phyloP scores from a whole-genome alignment of 495 filamentous ascomycete genomes.

The Geoglossum glabrum region DNA sequence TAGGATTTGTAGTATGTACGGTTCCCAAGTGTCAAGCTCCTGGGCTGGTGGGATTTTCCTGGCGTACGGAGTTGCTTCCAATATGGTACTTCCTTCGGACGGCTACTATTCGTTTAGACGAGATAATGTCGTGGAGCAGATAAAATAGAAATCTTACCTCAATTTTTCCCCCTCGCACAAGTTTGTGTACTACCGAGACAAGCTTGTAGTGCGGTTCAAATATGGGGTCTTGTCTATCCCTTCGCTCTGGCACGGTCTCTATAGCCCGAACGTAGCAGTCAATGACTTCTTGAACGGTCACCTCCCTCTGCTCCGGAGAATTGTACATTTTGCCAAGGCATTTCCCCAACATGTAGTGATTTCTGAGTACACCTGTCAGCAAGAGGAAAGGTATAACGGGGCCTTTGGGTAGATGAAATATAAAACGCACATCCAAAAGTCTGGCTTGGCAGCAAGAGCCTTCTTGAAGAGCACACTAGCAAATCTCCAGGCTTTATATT shows the following conservation, averaged over 20 bases:
- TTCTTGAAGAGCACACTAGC: slow-evolving; percentile 59
- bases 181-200: slow-evolving; percentile 66
- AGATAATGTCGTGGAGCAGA: not conserved
- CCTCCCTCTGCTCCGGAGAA: slow-evolving; percentile 31
- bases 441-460: slow-evolving; percentile 51
- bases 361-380: slow-evolving; percentile 24
- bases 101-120: slow-evolving; percentile 15
- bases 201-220: slow-evolving; percentile 96
- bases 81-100: slow-evolving; percentile 28
- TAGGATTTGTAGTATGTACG: slow-evolving; percentile 51
- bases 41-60: slow-evolving; percentile 23
- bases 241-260: slow-evolving; percentile 58
- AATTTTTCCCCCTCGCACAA: slow-evolving; percentile 29
- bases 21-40: slow-evolving; percentile 47
- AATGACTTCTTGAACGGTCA: slow-evolving; percentile 38
- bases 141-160: slow-evolving; percentile 12
- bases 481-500: slow-evolving; percentile 72
- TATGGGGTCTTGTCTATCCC: slow-evolving; percentile 56
- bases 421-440: slow-evolving; percentile 60
- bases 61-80: slow-evolving; percentile 36
- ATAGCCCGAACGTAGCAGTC: slow-evolving; percentile 56
- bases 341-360: slow-evolving; percentile 80
- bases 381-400: not conserved
- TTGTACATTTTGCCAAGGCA: slow-evolving; percentile 88
- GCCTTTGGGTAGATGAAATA: not conserved